Percentiles rank a stretch among this genome's conserved stretches.
Conservation (phyloP, 2,329 filamentous ascomycete species). For the Ilyonectria robusta region DNA sequence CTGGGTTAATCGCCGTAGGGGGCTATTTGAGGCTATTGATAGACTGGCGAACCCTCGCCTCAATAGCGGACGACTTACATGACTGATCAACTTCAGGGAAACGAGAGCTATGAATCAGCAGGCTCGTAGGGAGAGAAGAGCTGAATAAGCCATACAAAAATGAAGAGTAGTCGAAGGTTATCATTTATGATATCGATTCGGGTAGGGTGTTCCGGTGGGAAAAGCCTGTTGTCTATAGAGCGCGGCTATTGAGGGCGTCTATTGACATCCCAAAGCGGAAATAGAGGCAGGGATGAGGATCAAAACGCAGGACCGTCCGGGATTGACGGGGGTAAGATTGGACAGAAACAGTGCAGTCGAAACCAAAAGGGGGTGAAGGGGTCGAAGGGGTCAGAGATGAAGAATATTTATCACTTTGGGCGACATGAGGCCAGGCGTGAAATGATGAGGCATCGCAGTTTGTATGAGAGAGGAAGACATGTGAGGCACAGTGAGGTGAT, state of each 20-base stretch:
- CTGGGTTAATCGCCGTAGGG: slow-evolving; percentile 1
- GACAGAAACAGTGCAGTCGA: background rate
- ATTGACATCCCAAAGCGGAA: slow-evolving; percentile 24
- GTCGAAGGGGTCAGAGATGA: background rate
- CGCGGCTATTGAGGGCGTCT: slow-evolving; percentile 21
- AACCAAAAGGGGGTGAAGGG: background rate
- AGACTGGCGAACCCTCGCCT: slow-evolving; percentile 31
- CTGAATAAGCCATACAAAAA: slow-evolving; percentile 25
- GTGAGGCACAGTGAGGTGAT: background rate
- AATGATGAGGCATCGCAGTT: background rate
- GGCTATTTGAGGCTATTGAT: slow-evolving; percentile 1
- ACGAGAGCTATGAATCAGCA: slow-evolving; percentile 36
- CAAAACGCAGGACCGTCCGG: background rate
- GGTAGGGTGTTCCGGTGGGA: background rate
- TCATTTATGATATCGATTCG: slow-evolving; percentile 8
- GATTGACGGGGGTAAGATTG: background rate
- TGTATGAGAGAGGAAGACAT: background rate
- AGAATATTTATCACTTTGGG: background rate
- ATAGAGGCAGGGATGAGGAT: slow-evolving; percentile 4
- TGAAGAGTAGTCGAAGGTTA: slow-evolving; percentile 12
- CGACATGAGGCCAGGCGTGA: background rate
- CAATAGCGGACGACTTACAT: slow-evolving; percentile 27
- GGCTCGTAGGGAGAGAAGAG: slow-evolving; percentile 1
- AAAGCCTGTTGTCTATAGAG: slow-evolving; percentile 20
- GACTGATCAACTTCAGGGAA: slow-evolving; percentile 12